A percentile compares a stretch with the other conserved stretches of the same genome.
These are phyloP conservation scores for Kodamaea plutei DNA, from an alignment of 1,139 yeast species.

Conservation along the genomic window DNA sequence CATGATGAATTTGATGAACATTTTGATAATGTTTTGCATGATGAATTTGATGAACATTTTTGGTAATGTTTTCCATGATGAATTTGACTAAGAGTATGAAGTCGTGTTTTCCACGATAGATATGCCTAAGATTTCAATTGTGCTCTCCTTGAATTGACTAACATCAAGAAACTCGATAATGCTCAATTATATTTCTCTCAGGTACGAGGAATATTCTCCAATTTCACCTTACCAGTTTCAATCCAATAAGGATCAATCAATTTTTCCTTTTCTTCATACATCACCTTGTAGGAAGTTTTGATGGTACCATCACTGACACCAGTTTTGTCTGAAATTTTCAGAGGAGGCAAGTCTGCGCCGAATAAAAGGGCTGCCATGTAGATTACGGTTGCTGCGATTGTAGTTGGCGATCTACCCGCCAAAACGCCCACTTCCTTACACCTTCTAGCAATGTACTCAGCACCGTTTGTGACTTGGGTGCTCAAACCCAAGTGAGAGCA, in stretches of 20 bases:
- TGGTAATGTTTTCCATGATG: no score
- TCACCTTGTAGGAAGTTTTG: slow-evolving; percentile 81
- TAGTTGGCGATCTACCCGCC: slow-evolving; percentile 96
- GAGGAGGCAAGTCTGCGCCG: slow-evolving; percentile 65
- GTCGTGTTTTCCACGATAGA: no score
- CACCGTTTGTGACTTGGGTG: slow-evolving; percentile 84
- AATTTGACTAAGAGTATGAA: no score
- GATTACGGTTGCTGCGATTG: slow-evolving; percentile 96
- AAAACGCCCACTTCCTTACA: slow-evolving; percentile 90
- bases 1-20: no score
- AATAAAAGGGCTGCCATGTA: slow-evolving; percentile 90
- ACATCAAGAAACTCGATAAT: no score
- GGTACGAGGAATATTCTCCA: slow-evolving; percentile 57
- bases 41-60: no score
- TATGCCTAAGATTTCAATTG: no score
- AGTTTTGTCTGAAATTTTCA: slow-evolving; percentile 86
- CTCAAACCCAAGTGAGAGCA: slow-evolving; percentile 91
- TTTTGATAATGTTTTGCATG: no score
- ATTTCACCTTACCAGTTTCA: slow-evolving; percentile 61
- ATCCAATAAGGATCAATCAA: slow-evolving; percentile 80
- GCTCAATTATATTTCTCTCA: no score
- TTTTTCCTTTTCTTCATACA: slow-evolving; percentile 70
- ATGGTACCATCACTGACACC: slow-evolving; percentile 98
- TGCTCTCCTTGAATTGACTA: no score
- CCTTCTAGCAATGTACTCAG: slow-evolving; percentile 85